Evolutionary conservation across 768 basidiomycete species (phyloP).

Genomic region (Mycena filopes): DNA sequence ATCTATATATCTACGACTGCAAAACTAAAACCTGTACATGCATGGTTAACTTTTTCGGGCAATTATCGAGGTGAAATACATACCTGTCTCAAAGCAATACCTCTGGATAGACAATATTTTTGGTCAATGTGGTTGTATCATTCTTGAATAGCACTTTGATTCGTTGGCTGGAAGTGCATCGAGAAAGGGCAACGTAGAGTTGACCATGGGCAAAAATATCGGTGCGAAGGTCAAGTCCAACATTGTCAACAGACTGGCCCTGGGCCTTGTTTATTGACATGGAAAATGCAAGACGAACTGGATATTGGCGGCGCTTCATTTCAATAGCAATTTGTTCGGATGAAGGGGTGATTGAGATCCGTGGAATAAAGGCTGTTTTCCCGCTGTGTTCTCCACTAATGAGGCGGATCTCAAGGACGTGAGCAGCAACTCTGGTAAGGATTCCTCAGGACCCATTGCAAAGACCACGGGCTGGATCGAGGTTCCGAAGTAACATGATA

Average conservation of each 20-base stretch:
- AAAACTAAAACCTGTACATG: not conserved
- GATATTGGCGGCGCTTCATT: slow-evolving; percentile 50
- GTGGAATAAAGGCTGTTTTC: slow-evolving; percentile 46
- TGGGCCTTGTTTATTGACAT: slow-evolving; percentile 58
- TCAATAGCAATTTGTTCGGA: slow-evolving; percentile 27
- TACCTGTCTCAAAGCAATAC: not conserved
- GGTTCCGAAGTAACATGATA: slow-evolving; percentile 52
- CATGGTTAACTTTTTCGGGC: too few relatives aligned
- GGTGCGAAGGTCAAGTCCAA: not conserved
- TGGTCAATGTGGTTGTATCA: not conserved
- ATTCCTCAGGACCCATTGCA: slow-evolving; percentile 50
- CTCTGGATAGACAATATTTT: slow-evolving; percentile 9
- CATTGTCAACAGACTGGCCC: slow-evolving; percentile 37
- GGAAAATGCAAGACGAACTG: slow-evolving; percentile 53
- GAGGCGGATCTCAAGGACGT: slow-evolving; percentile 45
- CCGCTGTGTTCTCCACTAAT: slow-evolving; percentile 44
- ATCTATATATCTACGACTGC: too few relatives aligned
- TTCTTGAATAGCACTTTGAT: slow-evolving; percentile 2
- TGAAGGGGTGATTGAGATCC: slow-evolving; percentile 33
- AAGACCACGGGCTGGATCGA: slow-evolving; percentile 43
- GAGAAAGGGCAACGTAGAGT: slow-evolving; percentile 5
- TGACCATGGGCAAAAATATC: slow-evolving; percentile 6
- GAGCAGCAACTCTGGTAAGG: slow-evolving; percentile 33
- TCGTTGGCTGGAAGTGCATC: not conserved
- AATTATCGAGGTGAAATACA: not conserved